phyloP scores from a whole-genome alignment of 768 basidiomycete genomes.

The Mrakia blollopis region DNA sequence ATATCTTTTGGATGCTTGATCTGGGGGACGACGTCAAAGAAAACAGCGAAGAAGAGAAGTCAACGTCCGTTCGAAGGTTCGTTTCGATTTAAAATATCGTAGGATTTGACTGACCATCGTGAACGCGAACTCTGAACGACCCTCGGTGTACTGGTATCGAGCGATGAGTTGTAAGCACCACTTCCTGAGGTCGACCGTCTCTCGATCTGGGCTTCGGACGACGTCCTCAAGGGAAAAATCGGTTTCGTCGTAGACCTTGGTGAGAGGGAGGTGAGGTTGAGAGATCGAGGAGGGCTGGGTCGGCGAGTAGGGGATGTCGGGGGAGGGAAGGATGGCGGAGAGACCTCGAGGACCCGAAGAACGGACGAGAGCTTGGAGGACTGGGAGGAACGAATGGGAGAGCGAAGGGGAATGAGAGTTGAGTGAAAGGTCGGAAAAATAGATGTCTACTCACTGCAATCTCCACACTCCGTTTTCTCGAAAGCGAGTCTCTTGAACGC shows the following conservation, averaged over 20 bases:
- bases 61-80: background rate
- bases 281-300: background rate
- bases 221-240: constrained; percentile 6
- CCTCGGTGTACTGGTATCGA: constrained; percentile 17
- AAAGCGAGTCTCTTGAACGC: constrained; percentile 44
- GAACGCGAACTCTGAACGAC: background rate
- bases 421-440: no score
- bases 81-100: no score
- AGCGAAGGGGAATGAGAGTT: background rate
- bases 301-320: background rate
- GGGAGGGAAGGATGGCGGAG: background rate
- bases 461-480: constrained; percentile 42
- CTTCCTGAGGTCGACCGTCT: background rate
- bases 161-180: constrained; percentile 21
- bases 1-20: constrained; percentile 19
- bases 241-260: background rate
- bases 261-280: constrained; percentile 11
- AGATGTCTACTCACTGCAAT: constrained; percentile 40
- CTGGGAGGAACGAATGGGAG: background rate
- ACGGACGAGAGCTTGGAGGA: background rate
- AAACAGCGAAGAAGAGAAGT: background rate
- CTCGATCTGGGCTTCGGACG: background rate
- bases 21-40: background rate
- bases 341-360: constrained; percentile 14
- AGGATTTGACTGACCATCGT: background rate